A percentile compares a stretch with the other conserved stretches of the same genome.
Evolutionary conservation across 805 yeast species (phyloP).

Genomic region (Teunomyces tritomae): DNA sequence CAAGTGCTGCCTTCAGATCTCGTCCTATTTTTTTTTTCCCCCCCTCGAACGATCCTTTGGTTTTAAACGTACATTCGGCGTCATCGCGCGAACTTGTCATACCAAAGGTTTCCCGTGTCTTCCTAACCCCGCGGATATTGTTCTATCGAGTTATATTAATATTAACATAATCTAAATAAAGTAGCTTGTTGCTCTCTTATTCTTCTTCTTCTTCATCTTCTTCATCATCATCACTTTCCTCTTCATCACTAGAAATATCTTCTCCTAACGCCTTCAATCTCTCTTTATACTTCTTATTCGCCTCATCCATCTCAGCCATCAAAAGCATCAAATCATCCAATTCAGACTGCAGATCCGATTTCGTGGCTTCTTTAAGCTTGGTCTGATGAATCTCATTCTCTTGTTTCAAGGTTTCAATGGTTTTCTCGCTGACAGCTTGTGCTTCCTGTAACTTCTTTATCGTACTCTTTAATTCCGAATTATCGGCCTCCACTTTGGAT

Average conservation of each 20-base stretch:
- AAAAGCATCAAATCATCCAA: slow-evolving; percentile 74
- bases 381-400: slow-evolving; percentile 3
- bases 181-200: too few relatives aligned
- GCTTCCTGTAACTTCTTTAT: slow-evolving; percentile 2
- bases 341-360: slow-evolving; percentile 48
- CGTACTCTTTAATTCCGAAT: neutral
- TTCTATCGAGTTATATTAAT: too few relatives aligned
- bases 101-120: too few relatives aligned
- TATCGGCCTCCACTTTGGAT: neutral
- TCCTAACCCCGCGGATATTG: neutral
- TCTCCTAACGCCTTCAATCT: slow-evolving; percentile 53
- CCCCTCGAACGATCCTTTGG: too few relatives aligned
- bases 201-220: slow-evolving; percentile 30
- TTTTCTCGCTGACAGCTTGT: neutral
- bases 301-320: slow-evolving; percentile 74
- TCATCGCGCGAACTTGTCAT: neutral
- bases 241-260: slow-evolving; percentile 69
- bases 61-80: neutral
- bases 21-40: neutral
- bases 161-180: too few relatives aligned
- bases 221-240: slow-evolving; percentile 62
- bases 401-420: slow-evolving; percentile 8
- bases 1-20: neutral
- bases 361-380: slow-evolving; percentile 5
- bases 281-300: slow-evolving; percentile 54